A percentile compares a stretch with the other conserved stretches of the same genome.
Conservation (phyloP, 768 basidiomycete genomes). For the Leccinum boreale region DNA sequence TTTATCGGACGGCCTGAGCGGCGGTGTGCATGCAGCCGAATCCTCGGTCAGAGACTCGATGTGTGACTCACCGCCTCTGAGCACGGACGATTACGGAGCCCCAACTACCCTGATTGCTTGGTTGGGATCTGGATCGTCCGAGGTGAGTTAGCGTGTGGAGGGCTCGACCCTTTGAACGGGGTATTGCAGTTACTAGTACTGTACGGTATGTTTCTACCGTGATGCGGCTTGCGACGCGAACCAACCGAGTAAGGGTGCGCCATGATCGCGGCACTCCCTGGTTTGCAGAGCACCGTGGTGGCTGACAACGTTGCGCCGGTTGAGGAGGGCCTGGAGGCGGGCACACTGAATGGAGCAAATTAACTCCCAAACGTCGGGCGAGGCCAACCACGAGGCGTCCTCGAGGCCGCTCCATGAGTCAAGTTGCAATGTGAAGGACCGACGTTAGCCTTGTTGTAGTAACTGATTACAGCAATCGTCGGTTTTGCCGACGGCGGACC, state of each 20-base stretch:
- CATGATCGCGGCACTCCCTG: background rate
- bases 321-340: background rate
- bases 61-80: background rate
- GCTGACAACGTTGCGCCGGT: background rate
- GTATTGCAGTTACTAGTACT: background rate
- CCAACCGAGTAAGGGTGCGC: conserved; percentile 2
- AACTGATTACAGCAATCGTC: conserved; percentile 8
- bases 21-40: background rate
- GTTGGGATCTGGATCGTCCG: background rate
- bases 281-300: background rate
- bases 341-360: conserved; percentile 11
- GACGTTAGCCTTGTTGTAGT: conserved; percentile 11
- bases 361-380: conserved; percentile 14
- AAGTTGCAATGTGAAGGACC: conserved; percentile 3
- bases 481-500: conserved; percentile 11
- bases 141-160: background rate
- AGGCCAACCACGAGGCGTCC: conserved; percentile 21
- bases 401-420: conserved; percentile 16
- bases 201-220: background rate
- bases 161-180: background rate
- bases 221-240: conserved; percentile 1
- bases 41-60: background rate
- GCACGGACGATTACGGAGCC: background rate
- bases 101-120: background rate
- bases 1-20: background rate